phyloP scores from a whole-genome alignment of 202 grass and related monocot genomes.

The Cymbopogon flexuosus region DNA sequence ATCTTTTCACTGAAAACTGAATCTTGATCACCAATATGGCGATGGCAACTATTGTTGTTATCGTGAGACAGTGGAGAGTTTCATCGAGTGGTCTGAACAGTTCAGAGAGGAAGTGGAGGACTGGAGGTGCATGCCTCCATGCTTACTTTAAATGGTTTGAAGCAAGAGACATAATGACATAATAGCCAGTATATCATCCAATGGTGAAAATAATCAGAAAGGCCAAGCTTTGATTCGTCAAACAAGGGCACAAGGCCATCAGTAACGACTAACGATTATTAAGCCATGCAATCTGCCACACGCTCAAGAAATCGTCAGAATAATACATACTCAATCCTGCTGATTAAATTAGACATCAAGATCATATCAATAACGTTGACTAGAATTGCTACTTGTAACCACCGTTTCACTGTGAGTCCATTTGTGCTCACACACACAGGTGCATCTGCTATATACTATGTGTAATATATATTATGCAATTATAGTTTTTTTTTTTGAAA shows the following conservation, averaged over 20 bases:
- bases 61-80: neutral
- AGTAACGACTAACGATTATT: no score
- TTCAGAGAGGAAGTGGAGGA: neutral
- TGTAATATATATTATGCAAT: neutral
- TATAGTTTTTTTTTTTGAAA: neutral
- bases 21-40: neutral
- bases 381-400: neutral
- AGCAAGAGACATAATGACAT: neutral
- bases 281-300: neutral
- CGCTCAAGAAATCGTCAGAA: neutral
- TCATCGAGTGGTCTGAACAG: neutral
- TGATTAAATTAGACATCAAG: neutral
- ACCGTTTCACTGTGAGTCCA: neutral
- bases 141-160: no score
- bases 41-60: neutral
- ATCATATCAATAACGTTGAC: neutral
- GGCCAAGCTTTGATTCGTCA: no score
- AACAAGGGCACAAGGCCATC: no score
- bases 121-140: no score
- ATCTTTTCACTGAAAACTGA: neutral
- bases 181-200: no score
- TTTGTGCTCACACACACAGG: neutral
- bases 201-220: no score
- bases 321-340: neutral
- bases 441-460: neutral